Base-by-base conservation (phyloP, 2,329 filamentous ascomycete species). In the Hymenoscyphus fructigenus region DNA sequence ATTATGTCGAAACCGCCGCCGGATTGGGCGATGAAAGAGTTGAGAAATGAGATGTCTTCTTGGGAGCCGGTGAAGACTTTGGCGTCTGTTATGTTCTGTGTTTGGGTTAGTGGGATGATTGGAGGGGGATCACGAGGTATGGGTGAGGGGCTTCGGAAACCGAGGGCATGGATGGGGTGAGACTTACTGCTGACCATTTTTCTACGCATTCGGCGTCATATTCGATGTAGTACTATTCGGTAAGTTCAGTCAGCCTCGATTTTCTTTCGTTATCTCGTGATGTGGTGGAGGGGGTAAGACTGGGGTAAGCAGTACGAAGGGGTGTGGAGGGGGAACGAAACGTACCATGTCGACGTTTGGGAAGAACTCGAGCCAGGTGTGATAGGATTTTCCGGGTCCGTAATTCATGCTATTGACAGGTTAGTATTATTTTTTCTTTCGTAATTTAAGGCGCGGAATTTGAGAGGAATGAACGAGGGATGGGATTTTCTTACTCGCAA, bases 1-100 rank as follows among this genome's bases (percentile, higher is more conserved):
- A 81, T 77, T 38, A 81, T 66, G 65, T 80, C 79, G 53, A 80
- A 79, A 26, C 75, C 71, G 5, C 67, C 67, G n/a, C 77, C 77
- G 0, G 75, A 68, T 50, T 76, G 69, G 12, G 64, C 59, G 38
- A 77, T 68, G 66, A 80, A 78, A 5, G 70, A 64, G 6, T 75
- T 64, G n/a, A 81, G 74, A 58, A 80, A 79, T 10, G 17, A 7
- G 23, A n/a, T 2, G 36, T 26, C 23, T 7, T 15, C n/a, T 50
- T 60, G 59, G 29, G 44, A 34, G 20, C 59, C 59, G 14, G 59
- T 47, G 36, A 47, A 60, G 59, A 60, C n/a, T 60, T 32, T 47
- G 23, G 59, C 59, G 38, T 60, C 15, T 9, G 59, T 60, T 38
- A 50, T 32, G 17, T 60, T 47, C 59, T 47, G 26, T 10, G 23